A percentile compares a stretch with the other conserved stretches of the same genome.
Conservation (phyloP, 768 basidiomycete genomes). For the Mycena filopes region DNA sequence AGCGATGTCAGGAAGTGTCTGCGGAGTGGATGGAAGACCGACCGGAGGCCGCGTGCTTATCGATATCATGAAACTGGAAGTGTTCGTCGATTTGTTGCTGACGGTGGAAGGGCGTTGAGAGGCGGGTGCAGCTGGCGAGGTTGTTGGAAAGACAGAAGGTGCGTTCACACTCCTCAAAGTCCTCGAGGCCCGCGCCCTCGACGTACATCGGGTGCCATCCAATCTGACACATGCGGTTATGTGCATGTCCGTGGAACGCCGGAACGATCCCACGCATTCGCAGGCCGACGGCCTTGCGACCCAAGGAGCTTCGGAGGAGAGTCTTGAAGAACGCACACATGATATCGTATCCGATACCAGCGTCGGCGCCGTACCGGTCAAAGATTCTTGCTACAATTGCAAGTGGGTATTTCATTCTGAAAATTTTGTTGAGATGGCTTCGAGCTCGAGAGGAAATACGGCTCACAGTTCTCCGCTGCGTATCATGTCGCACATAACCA, state of each 20-base stretch:
- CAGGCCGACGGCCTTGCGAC: slow-evolving; percentile 14
- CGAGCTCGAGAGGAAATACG: background rate
- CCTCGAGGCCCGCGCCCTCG: slow-evolving; percentile 42
- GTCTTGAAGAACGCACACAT: slow-evolving; percentile 42
- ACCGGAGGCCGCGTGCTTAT: slow-evolving; percentile 36
- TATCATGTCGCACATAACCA: slow-evolving; percentile 42
- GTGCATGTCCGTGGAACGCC: slow-evolving; percentile 41
- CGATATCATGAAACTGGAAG: slow-evolving; percentile 32
- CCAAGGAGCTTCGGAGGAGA: slow-evolving; percentile 33
- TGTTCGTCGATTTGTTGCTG: slow-evolving; percentile 39
- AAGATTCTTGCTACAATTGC: slow-evolving; percentile 35
- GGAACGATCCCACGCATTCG: slow-evolving; percentile 29
- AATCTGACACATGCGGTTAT: slow-evolving; percentile 41
- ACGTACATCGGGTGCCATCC: slow-evolving; percentile 36
- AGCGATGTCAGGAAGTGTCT: no score
- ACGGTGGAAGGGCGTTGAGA: slow-evolving; percentile 36
- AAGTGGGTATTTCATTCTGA: slow-evolving; percentile 43
- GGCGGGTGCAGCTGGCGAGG: slow-evolving; percentile 35
- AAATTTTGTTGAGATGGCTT: background rate
- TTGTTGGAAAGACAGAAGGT: slow-evolving; percentile 42
- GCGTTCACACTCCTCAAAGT: slow-evolving; percentile 38
- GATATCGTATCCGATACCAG: slow-evolving; percentile 39
- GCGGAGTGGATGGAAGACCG: background rate
- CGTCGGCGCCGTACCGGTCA: slow-evolving; percentile 23
- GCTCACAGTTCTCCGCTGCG: slow-evolving; percentile 41